These are phyloP conservation scores for Buddleja alternifolia DNA, from an alignment of 257 asterid species.

Conservation along the genomic window DNA sequence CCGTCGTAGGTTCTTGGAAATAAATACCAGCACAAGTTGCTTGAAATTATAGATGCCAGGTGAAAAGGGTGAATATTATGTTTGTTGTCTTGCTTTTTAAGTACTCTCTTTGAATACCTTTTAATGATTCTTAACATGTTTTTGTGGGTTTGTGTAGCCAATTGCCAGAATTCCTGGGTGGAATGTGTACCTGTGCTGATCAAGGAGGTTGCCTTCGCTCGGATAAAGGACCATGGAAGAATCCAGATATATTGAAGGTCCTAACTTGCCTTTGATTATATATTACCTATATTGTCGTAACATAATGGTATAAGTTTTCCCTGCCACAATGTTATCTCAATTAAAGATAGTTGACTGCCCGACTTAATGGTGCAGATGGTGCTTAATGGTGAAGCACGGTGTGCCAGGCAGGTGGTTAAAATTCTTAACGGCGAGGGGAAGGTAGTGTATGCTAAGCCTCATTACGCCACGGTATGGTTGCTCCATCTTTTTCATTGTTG, in stretches of 20 bases:
- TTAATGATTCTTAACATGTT: slow-evolving; percentile 1
- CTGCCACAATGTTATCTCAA: slow-evolving; percentile 9
- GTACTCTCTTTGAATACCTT: slow-evolving; percentile 4
- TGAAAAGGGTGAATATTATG: slow-evolving; percentile 35
- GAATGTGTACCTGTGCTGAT: slow-evolving; percentile 80
- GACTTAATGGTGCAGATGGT: slow-evolving; percentile 66
- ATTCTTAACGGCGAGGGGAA: slow-evolving; percentile 94
- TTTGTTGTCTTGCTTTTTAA: slow-evolving; percentile 24
- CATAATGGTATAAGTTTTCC: neutral
- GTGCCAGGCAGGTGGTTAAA: slow-evolving; percentile 89
- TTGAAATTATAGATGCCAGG: slow-evolving; percentile 91
- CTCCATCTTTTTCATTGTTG: neutral
- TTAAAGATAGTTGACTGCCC: slow-evolving; percentile 27
- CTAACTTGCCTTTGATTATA: slow-evolving; percentile 18
- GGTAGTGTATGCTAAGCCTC: slow-evolving; percentile 95
- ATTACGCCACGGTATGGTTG: slow-evolving; percentile 60
- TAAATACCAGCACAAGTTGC: slow-evolving; percentile 83
- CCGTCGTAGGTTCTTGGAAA: slow-evolving; percentile 76
- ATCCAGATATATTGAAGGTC: slow-evolving; percentile 90
- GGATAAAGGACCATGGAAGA: slow-evolving; percentile 98
- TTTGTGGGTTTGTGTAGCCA: slow-evolving; percentile 60
- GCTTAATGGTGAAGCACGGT: slow-evolving; percentile 75
- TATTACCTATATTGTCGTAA: slow-evolving; percentile 3
- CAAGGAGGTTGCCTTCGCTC: slow-evolving; percentile 92
- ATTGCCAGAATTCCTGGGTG: slow-evolving; percentile 94